Evolutionary conservation across 352 stramenopile species (phyloP).

Genomic region (Globisporangium nunn): DNA sequence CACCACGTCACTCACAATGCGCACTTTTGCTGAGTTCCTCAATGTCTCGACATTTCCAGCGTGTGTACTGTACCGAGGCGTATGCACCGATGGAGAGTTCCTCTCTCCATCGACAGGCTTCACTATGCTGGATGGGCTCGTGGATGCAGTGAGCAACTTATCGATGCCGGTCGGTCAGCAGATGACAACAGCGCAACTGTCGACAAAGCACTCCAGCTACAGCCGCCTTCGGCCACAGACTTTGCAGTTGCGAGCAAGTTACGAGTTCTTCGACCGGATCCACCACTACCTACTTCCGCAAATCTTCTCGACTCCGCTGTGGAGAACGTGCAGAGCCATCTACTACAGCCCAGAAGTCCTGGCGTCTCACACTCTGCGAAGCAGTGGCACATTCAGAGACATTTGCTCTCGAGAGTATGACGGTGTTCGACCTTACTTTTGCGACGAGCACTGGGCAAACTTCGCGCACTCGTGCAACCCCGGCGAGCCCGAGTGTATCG

Average conservation of each 20-base stretch:
- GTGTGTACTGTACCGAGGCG: slow-evolving; percentile 9
- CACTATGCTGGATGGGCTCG: slow-evolving; percentile 9
- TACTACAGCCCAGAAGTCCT: slow-evolving; percentile 7
- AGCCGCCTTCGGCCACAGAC: background rate
- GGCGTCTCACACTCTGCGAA: too few relatives aligned
- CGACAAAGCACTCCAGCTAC: background rate
- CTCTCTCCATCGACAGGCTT: background rate
- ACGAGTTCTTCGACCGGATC: slow-evolving; percentile 8
- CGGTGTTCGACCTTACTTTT: slow-evolving; percentile 8
- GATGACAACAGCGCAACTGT: background rate
- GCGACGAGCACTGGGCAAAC: slow-evolving; percentile 7
- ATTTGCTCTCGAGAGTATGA: slow-evolving; percentile 7
- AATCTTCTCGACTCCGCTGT: slow-evolving; percentile 3
- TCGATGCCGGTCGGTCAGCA: background rate
- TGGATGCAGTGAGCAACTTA: background rate
- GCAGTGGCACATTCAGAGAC: background rate
- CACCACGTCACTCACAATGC: slow-evolving; percentile 10
- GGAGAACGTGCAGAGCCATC: slow-evolving; percentile 1
- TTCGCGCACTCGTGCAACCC: background rate
- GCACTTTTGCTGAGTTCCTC: slow-evolving; percentile 8
- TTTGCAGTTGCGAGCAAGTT: background rate
- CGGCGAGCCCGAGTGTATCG: background rate
- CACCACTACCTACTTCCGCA: slow-evolving; percentile 11
- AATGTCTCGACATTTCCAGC: background rate
- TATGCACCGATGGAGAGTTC: background rate